phyloP scores from a whole-genome alignment of 2,329 filamentous ascomycete genomes.

The Alternaria angustiovoidea region DNA sequence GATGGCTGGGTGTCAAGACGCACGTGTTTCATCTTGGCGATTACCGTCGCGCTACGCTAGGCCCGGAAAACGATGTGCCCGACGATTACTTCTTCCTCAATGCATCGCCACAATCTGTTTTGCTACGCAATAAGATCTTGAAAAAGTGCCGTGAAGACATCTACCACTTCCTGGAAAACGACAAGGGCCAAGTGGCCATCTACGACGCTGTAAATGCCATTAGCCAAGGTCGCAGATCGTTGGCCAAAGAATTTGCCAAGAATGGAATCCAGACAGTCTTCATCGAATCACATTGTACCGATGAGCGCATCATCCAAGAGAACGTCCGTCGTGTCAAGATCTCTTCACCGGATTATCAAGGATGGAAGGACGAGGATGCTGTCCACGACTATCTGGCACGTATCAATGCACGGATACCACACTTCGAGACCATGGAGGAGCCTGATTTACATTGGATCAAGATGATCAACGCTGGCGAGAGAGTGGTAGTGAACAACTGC shows the following conservation, averaged over 20 bases:
- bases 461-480: conserved; percentile 97
- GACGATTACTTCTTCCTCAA: conserved; percentile 99
- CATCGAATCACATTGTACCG: conserved; percentile 94
- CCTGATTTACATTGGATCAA: conserved; percentile 95
- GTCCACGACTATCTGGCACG: conserved; percentile 89
- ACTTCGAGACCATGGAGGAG: conserved; percentile 97
- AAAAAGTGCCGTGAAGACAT: conserved; percentile 98
- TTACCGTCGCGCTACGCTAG: conserved; percentile 91
- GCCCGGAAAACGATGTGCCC: conserved; percentile 82
- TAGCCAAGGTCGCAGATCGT: conserved; percentile 77
- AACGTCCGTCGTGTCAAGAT: conserved; percentile 98
- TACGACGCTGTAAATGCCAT: conserved; percentile 98
- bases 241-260: conserved; percentile 97
- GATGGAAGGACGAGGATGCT: conserved; percentile 91
- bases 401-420: conserved; percentile 90
- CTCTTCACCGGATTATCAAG: conserved; percentile 93
- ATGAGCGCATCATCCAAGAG: conserved; percentile 91
- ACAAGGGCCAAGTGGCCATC: conserved; percentile 97
- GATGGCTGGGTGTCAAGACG: conserved; percentile 98
- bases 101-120: conserved; percentile 88
- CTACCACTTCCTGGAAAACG: conserved; percentile 93
- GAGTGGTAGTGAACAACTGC: conserved; percentile 95
- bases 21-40: conserved; percentile 97
- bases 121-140: conserved; percentile 93
- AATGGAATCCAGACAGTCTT: conserved; percentile 96